Evolutionary conservation across 2,329 filamentous ascomycete species (phyloP).

Genomic region (Phialophora tarda): DNA sequence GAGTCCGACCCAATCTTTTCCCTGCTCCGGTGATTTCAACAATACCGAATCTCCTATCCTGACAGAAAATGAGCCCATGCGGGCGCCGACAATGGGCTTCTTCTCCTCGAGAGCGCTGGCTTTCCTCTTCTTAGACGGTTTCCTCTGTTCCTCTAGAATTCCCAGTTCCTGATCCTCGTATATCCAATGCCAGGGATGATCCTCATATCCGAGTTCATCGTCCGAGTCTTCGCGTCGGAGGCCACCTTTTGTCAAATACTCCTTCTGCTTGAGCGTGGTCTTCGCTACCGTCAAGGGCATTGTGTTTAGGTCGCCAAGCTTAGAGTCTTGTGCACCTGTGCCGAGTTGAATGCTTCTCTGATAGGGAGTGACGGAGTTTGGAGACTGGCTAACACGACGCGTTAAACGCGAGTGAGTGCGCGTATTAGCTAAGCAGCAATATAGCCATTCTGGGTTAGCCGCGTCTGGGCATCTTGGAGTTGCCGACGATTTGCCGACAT

Average conservation of each 20-base stretch:
- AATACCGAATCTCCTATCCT: constrained; percentile 81
- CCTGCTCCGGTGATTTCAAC: constrained; percentile 82
- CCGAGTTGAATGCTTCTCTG: background rate
- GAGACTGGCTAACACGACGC: background rate
- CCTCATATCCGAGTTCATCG: constrained; percentile 78
- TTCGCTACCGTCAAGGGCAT: constrained; percentile 3
- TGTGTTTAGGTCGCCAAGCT: background rate
- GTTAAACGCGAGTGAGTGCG: background rate
- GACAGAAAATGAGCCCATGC: constrained; percentile 81
- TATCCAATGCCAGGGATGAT: constrained; percentile 79
- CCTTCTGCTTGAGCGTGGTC: constrained; percentile 41
- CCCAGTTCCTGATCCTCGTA: constrained; percentile 57
- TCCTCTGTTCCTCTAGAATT: constrained; percentile 29
- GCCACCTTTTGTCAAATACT: constrained; percentile 64
- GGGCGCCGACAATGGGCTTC: constrained; percentile 73
- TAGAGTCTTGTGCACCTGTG: background rate
- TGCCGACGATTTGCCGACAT: background rate
- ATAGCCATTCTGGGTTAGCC: background rate
- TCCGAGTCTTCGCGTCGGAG: constrained; percentile 80
- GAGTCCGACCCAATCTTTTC: constrained; percentile 91
- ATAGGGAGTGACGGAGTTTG: background rate
- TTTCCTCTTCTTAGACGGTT: constrained; percentile 39
- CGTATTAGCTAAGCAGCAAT: constrained; percentile 14
- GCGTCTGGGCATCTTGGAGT: background rate
- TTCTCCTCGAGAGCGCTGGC: constrained; percentile 35